phyloP scores from a whole-genome alignment of 192 early-diverging fungal genomes.

The Obelidium mucronatum region DNA sequence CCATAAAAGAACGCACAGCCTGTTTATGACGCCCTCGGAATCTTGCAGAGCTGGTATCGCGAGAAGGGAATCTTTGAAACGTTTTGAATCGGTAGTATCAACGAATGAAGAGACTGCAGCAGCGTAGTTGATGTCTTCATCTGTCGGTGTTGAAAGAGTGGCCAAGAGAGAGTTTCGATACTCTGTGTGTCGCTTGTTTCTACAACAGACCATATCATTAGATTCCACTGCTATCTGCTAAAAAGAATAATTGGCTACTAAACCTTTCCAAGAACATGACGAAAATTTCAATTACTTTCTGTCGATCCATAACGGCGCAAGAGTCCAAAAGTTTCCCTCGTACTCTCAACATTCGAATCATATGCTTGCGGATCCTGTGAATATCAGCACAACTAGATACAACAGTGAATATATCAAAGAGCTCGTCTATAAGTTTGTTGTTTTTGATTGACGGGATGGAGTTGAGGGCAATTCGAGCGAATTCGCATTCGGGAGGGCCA shows the following conservation, averaged over 20 bases:
- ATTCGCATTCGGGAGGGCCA: constrained; percentile 17
- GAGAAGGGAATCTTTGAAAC: background rate
- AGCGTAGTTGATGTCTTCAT: background rate
- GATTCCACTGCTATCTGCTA: background rate
- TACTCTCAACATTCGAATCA: background rate
- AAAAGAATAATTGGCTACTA: background rate
- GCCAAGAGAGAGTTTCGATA: background rate
- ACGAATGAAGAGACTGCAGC: background rate
- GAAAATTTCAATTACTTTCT: constrained; percentile 14
- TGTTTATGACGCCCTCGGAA: background rate
- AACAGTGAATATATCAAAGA: constrained; percentile 10
- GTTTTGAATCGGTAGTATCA: background rate
- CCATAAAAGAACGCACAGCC: background rate
- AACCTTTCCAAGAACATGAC: constrained; percentile 13
- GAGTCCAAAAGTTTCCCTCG: constrained; percentile 2
- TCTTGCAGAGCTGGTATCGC: background rate
- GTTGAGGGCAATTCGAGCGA: background rate
- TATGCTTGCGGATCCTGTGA: background rate
- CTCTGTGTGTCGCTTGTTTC: background rate
- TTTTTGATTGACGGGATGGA: background rate
- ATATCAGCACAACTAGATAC: background rate
- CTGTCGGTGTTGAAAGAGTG: background rate
- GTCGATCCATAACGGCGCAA: constrained; percentile 16
- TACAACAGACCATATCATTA: background rate
- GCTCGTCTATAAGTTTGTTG: constrained; percentile 1